Evolutionary conservation across 2,329 filamentous ascomycete species (phyloP), one percentile per base, ranked within the genome.

Genomic region (Colletotrichum destructivum): DNA sequence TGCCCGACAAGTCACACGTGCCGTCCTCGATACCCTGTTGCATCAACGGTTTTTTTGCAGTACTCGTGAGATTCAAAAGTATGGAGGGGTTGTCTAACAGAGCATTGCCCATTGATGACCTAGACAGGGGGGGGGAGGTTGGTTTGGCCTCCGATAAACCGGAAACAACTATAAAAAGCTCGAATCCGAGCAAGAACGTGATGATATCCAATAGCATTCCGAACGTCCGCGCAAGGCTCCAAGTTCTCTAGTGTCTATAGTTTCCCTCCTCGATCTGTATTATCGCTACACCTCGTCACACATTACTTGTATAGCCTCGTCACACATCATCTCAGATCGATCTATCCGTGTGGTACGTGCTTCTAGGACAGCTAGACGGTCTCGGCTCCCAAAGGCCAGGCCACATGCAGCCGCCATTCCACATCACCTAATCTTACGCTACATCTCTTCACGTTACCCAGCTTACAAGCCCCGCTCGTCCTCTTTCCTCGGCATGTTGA

Each of bases 401-500:
- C 31, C 31, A 44, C 42, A 57, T 8, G 35, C 13, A 23, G 47
- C 54, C 4, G 38, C 35, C n/a, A 42, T 42, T 13, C 5, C 7
- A 16, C 1, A 6, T 23, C 16, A 2, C 13, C 38, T 8, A 7
- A 4, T n/a, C n/a, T 40, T 15, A 12, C 23, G n/a, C 12, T 42
- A 2, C 54, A 40, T 16, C 13, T 11, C 46, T 23, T 7, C 16
- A 13, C 7, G 13, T 9, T 16, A 2, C 12, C 12, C n/a, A 23
- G n/a, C 35, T 40, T 23, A 42, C 54, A 57, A 57, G 9, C 3
- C 12, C 18, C 13, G 18, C 2, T 70, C 56, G 3, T 60, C 52
- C 9, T 64, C 69, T 16, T 72, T 72, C 5, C 60, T n/a, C 2
- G 69, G 69, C 0, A 64, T 59, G 31, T 72, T 72, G 2, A 72